Percentiles rank a stretch among this genome's conserved stretches.
Evolutionary conservation across 345 rosid species (phyloP).

Genomic region (Eutrema japonicum): DNA sequence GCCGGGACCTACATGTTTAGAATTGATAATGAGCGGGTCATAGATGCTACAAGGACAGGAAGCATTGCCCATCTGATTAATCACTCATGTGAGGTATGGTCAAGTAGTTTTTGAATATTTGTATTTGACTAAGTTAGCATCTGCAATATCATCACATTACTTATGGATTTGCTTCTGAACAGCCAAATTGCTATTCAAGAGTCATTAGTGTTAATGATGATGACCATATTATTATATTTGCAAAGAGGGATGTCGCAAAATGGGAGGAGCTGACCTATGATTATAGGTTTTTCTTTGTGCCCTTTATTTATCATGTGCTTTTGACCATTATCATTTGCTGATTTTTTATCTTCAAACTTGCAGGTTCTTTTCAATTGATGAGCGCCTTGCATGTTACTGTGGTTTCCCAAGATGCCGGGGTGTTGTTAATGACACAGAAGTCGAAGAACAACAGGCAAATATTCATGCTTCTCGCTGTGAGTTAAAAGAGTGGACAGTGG

Average conservation of each 20-base stretch:
- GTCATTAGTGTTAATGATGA: conserved; percentile 82
- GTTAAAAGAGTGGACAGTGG: conserved; percentile 76
- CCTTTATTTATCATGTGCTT: not conserved
- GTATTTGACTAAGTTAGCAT: conserved; percentile 11
- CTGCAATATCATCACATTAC: conserved; percentile 22
- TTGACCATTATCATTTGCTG: conserved; percentile 28
- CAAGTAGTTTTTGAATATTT: conserved; percentile 16
- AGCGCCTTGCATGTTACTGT: conserved; percentile 85
- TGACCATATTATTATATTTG: conserved; percentile 89
- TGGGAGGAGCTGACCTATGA: conserved; percentile 98
- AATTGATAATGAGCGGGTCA: conserved; percentile 91
- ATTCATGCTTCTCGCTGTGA: conserved; percentile 66
- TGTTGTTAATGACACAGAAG: conserved; percentile 90
- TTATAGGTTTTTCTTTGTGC: conserved; percentile 63
- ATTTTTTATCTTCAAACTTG: conserved; percentile 14
- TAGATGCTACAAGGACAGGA: conserved; percentile 98
- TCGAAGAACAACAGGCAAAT: conserved; percentile 79
- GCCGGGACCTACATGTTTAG: conserved; percentile 99
- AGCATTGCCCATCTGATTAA: conserved; percentile 98
- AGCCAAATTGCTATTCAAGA: conserved; percentile 99
- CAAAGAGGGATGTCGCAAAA: conserved; percentile 91
- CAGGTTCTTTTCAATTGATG: conserved; percentile 97
- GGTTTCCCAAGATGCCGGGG: conserved; percentile 94
- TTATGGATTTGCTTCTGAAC: conserved; percentile 45
- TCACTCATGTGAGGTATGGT: conserved; percentile 91